Evolutionary conservation across 2,329 filamentous ascomycete species (phyloP).

Genomic region (Phoma sp.): DNA sequence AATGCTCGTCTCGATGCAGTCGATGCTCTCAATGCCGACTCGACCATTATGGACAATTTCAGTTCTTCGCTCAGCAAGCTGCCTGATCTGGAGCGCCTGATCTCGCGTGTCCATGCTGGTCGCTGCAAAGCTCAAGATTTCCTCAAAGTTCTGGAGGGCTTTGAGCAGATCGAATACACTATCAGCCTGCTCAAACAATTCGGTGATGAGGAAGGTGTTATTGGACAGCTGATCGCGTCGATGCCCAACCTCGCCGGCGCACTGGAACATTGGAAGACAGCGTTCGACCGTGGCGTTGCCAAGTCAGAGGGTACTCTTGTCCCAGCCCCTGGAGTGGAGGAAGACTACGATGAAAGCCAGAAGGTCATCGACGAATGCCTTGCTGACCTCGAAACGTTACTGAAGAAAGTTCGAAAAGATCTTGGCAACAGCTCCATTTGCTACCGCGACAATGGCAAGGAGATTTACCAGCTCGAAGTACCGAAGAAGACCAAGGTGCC

Average conservation of each 20-base stretch:
- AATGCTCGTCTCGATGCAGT: slow-evolving; percentile 94
- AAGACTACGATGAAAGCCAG: slow-evolving; percentile 87
- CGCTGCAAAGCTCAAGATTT: slow-evolving; percentile 93
- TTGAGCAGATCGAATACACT: slow-evolving; percentile 96
- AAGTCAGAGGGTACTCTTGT: slow-evolving; percentile 82
- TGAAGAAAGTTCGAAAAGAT: slow-evolving; percentile 74
- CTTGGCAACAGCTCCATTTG: slow-evolving; percentile 71
- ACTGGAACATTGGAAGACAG: slow-evolving; percentile 85
- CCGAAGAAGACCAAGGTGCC: slow-evolving; percentile 88
- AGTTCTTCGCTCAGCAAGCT: slow-evolving; percentile 86
- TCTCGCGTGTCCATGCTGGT: slow-evolving; percentile 91
- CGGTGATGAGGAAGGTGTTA: slow-evolving; percentile 78
- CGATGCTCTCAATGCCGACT: slow-evolving; percentile 86
- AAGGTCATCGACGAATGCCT: slow-evolving; percentile 78
- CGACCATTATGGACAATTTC: slow-evolving; percentile 82
- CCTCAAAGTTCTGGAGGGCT: slow-evolving; percentile 89
- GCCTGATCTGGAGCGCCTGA: slow-evolving; percentile 91
- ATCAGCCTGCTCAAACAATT: slow-evolving; percentile 79
- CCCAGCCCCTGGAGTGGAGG: slow-evolving; percentile 84
- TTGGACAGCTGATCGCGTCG: slow-evolving; percentile 79
- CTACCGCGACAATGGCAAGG: slow-evolving; percentile 82
- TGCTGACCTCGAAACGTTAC: slow-evolving; percentile 70
- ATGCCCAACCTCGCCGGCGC: slow-evolving; percentile 85
- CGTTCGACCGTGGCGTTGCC: slow-evolving; percentile 84
- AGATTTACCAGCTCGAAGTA: slow-evolving; percentile 94